A percentile compares a stretch with the other conserved stretches of the same genome.
Evolutionary conservation across 1,284 basidiomycete genomes (phyloP).

Genomic region (Trametes polyzona): DNA sequence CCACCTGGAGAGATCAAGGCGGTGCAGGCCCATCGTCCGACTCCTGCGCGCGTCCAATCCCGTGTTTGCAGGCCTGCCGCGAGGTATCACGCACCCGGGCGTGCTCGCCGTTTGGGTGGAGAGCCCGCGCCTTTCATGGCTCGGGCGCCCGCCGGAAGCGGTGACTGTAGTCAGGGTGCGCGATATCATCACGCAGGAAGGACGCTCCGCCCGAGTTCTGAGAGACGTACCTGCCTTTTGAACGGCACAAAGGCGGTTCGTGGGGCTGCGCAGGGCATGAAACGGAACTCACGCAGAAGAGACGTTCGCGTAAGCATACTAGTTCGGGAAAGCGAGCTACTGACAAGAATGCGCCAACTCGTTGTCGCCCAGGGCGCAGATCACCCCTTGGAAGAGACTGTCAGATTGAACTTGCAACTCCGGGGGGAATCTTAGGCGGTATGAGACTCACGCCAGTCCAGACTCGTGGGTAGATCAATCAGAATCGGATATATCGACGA

Average conservation of each 20-base stretch:
- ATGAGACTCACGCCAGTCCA: too few species aligned
- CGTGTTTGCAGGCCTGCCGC: conserved; percentile 1
- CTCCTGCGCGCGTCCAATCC: background rate
- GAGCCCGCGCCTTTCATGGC: conserved; percentile 14
- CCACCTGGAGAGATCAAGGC: background rate
- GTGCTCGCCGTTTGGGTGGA: conserved; percentile 9
- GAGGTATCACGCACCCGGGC: conserved; percentile 3
- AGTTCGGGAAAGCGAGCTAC: background rate
- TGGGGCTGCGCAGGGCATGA: background rate
- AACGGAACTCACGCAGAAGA: background rate
- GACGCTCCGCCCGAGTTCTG: background rate
- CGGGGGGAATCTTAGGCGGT: too few species aligned
- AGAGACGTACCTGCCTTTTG: background rate
- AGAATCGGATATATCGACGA: conserved; percentile 29
- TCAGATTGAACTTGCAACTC: background rate
- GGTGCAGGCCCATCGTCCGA: background rate
- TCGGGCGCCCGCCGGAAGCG: conserved; percentile 21
- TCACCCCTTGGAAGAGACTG: conserved; percentile 7
- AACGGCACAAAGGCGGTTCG: background rate
- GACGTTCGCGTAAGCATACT: background rate
- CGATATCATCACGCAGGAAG: conserved; percentile 25
- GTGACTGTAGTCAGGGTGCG: conserved; percentile 24
- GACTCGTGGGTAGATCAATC: conserved; percentile 22
- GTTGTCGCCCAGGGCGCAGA: conserved; percentile 4
- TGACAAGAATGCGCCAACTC: too few species aligned